Base-by-base conservation (phyloP, 2,329 filamentous ascomycete species). In the Neocucurbitaria cava region DNA sequence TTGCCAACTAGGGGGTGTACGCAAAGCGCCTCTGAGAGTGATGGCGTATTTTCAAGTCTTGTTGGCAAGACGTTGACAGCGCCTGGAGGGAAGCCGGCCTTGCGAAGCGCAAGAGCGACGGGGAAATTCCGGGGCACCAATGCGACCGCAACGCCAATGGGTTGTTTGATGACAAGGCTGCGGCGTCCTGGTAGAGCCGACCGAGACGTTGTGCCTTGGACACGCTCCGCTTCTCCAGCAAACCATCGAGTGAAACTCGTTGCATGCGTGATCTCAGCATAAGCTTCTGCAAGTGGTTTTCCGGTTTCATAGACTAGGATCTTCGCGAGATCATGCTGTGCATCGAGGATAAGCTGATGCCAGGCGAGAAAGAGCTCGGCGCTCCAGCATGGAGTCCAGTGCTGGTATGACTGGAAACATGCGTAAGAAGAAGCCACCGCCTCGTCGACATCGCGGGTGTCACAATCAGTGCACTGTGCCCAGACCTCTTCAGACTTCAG, bases 301-400 rank as follows among this genome's bases (percentile, higher is more conserved):
- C 91, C 90, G 62, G 93, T 94, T 78, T 94, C 90, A n/a, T 46
- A 35, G 13, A 21, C 40, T 3, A 52, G 42, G 21, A 52, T 39
- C n/a, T n/a, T n/a, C n/a, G n/a, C n/a, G n/a, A n/a, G n/a, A n/a
- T n/a, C n/a, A n/a, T n/a, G n/a, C n/a, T n/a, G n/a, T n/a, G n/a
- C n/a, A n/a, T n/a, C n/a, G n/a, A n/a, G n/a, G n/a, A n/a, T n/a
- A n/a, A n/a, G n/a, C n/a, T n/a, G n/a, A n/a, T n/a, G n/a, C n/a
- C n/a, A n/a, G n/a, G n/a, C n/a, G n/a, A n/a, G n/a, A n/a, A n/a
- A n/a, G n/a, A n/a, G n/a, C n/a, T n/a, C n/a, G n/a, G n/a, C n/a
- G n/a, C n/a, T n/a, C n/a, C n/a, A n/a, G n/a, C n/a, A n/a, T n/a
- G n/a, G n/a, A n/a, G n/a, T n/a, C n/a, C n/a, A n/a, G n/a, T n/a